Percentiles rank a stretch among this genome's conserved stretches.
These are phyloP conservation scores for Heimioporus punctisporus DNA, from an alignment of 1,284 basidiomycete species.

Conservation along the genomic window DNA sequence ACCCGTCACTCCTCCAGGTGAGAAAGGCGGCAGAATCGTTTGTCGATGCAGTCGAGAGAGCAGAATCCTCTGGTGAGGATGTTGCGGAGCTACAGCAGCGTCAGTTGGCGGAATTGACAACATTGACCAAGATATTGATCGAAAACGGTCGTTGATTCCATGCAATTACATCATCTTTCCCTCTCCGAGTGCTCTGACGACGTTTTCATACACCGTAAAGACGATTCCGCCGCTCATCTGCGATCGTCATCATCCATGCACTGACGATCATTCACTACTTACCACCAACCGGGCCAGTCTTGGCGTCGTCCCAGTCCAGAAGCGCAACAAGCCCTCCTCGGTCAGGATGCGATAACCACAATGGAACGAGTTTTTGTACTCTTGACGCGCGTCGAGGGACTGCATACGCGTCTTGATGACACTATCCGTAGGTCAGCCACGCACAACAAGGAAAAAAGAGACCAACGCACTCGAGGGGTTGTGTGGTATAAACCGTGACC, in stretches of 20 bases:
- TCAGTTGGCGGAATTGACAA: slow-evolving; percentile 32
- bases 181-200: slow-evolving; percentile 53
- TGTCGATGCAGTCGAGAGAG: slow-evolving; percentile 15
- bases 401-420: slow-evolving; percentile 99
- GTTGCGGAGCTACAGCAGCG: slow-evolving; percentile 17
- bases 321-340: slow-evolving; percentile 85
- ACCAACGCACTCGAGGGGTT: slow-evolving; percentile 85
- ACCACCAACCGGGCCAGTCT: slow-evolving; percentile 85
- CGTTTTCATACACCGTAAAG: slow-evolving; percentile 91
- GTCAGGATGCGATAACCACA: slow-evolving; percentile 92
- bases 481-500: slow-evolving; percentile 94
- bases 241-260: neutral
- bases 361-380: slow-evolving; percentile 94
- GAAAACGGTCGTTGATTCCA: slow-evolving; percentile 5
- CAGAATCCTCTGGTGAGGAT: slow-evolving; percentile 8
- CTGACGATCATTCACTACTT: slow-evolving; percentile 36
- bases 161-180: too few species aligned
- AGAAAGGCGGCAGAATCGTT: slow-evolving; percentile 10
- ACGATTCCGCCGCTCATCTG: slow-evolving; percentile 95
- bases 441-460: neutral
- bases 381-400: slow-evolving; percentile 78
- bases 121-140: slow-evolving; percentile 19
- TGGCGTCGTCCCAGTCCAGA: slow-evolving; percentile 98
- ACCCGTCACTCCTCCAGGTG: slow-evolving; percentile 12
- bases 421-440: slow-evolving; percentile 43